Conservation (phyloP, 129 eudicot species). For the Centaurea solstitialis region DNA sequence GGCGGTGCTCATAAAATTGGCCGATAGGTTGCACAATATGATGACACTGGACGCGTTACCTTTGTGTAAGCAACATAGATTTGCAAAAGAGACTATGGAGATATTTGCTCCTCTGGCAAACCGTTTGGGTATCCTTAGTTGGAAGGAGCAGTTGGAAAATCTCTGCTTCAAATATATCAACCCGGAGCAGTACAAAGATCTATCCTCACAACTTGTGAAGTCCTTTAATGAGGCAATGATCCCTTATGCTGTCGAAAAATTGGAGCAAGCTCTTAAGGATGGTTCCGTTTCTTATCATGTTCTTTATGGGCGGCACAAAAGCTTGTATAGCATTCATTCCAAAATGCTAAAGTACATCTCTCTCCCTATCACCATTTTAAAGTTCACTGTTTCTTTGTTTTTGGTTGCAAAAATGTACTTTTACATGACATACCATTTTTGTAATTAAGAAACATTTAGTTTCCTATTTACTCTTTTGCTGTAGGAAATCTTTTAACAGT, state of each 20-base stretch:
- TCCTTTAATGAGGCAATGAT: slow-evolving; percentile 80
- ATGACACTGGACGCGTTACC: slow-evolving; percentile 74
- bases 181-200: slow-evolving; percentile 63
- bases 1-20: slow-evolving; percentile 79
- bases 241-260: slow-evolving; percentile 54
- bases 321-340: slow-evolving; percentile 86
- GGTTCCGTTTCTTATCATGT: slow-evolving; percentile 55
- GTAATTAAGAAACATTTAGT: neutral
- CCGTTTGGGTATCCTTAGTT: slow-evolving; percentile 61
- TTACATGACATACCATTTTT: neutral
- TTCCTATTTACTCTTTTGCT: neutral
- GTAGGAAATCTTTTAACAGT: neutral
- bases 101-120: slow-evolving; percentile 94
- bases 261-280: slow-evolving; percentile 66
- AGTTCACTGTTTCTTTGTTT: neutral
- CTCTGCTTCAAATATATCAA: slow-evolving; percentile 74
- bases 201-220: slow-evolving; percentile 70
- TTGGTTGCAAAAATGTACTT: no score
- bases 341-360: slow-evolving; percentile 78
- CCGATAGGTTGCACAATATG: slow-evolving; percentile 85
- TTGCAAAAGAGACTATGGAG: slow-evolving; percentile 92
- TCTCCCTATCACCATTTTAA: slow-evolving; percentile 7
- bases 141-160: slow-evolving; percentile 63
- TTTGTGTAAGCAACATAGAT: slow-evolving; percentile 50
- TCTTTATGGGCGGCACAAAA: slow-evolving; percentile 81